Base-by-base conservation (phyloP, 2,329 filamentous ascomycete genomes). In the Fusarium torreyae region DNA sequence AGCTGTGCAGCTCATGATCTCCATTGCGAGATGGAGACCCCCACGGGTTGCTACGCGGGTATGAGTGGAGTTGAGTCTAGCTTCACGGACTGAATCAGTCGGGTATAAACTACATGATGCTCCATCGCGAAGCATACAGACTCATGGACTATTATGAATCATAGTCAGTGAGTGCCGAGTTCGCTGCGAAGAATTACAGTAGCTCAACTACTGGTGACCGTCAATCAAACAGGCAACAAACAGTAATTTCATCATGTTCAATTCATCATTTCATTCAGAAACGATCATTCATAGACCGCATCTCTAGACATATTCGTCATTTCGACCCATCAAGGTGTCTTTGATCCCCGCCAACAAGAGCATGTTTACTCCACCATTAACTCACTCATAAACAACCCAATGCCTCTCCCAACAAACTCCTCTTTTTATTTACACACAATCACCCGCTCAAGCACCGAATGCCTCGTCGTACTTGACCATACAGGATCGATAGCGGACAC, bases 401-500 rank as follows among this genome's bases (percentile, higher is more conserved):
- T 38, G 13, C 20, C 46, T 46, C 49, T 57, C 59, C 33, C 38
- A 22, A 31, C 42, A 51, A 66, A 64, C 50, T 50, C 45, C 39
- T 45, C 31, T 51, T 61, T 65, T 51, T 44, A 17, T 28, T 49
- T 26, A 22, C 18, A 40, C 22, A 46, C 34, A 24, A 1, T 7
- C n/a, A 34, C 36, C 8, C 18, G 5, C 51, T 68, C 72, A 86
- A 26, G 81, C 77, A 36, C 88, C 89, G 76, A 94, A 93, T 5
- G 81, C 87, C 78, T 92, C 87, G 72, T 91, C 90, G 74, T 88
- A 94, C 70, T 87, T 85, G 49, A 89, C 89, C 81, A 95, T 84
- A 68, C 91, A 93, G 77, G 93, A 93, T 69, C 93, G 87, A 79
- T 94, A 96, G 67, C 86, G 86, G 57, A 94, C 89, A 73, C 91